phyloP scores from a whole-genome alignment of 2,329 filamentous ascomycete genomes.

The Cladophialophora immunda region DNA sequence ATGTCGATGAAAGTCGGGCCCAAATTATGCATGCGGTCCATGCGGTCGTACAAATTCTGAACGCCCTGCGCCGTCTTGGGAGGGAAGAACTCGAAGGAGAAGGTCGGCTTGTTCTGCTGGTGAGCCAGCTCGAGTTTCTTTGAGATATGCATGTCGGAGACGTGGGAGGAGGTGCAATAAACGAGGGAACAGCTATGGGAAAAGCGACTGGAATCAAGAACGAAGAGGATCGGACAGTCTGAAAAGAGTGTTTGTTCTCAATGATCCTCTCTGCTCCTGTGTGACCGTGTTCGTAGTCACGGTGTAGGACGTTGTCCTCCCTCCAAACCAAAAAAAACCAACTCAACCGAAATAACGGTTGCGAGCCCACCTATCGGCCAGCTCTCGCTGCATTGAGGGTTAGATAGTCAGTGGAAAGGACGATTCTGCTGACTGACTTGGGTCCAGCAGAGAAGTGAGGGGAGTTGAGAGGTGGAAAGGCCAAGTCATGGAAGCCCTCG shows the following conservation, averaged over 20 bases:
- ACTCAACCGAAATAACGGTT: constrained; percentile 56
- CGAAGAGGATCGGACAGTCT: constrained; percentile 1
- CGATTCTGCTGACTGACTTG: not conserved
- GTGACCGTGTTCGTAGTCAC: constrained; percentile 10
- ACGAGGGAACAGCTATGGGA: constrained; percentile 12
- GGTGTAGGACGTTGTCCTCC: constrained; percentile 8
- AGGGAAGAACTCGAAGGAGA: constrained; percentile 99
- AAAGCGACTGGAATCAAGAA: constrained; percentile 3
- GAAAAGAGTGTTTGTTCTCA: constrained; percentile 9
- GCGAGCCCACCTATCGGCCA: constrained; percentile 60
- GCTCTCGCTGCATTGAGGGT: constrained; percentile 60
- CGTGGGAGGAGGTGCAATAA: constrained; percentile 13
- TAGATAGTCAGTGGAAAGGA: not conserved
- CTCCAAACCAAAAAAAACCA: not conserved
- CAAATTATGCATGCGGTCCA: constrained; percentile 97
- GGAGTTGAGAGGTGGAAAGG: constrained; percentile 7
- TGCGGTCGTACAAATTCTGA: constrained; percentile 98
- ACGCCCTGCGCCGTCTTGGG: constrained; percentile 91
- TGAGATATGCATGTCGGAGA: constrained; percentile 85
- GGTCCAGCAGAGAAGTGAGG: not conserved
- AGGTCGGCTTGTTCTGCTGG: constrained; percentile 80
- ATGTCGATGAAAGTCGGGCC: constrained; percentile 97
- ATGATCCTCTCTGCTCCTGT: constrained; percentile 18
- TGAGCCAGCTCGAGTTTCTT: constrained; percentile 87
- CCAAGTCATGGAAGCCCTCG: not conserved